These are phyloP conservation scores for Herpetospermum pedunculosum DNA, from an alignment of 306 rosid genomes.

Conservation along the genomic window DNA sequence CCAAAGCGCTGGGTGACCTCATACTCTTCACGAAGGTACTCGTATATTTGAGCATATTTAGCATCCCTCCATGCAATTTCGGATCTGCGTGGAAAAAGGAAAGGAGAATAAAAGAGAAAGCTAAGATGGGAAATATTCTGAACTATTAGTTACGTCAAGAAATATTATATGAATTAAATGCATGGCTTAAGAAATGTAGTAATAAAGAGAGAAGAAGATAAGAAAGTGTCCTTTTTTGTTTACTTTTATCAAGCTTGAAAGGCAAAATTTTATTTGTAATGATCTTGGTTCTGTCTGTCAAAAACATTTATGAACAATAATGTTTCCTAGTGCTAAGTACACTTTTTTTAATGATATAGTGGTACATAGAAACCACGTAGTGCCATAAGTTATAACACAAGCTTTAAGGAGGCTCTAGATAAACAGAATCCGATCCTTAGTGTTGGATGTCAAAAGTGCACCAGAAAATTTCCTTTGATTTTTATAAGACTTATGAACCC, in stretches of 20 bases:
- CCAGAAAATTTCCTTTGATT: background rate
- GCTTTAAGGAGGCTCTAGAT: background rate
- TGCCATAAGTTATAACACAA: background rate
- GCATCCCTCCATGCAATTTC: conserved; percentile 99
- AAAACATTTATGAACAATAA: background rate
- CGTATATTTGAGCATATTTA: conserved; percentile 97
- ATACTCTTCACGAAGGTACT: conserved; percentile 87
- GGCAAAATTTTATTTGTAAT: background rate
- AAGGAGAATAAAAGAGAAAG: background rate
- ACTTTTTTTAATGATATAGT: too few relatives aligned
- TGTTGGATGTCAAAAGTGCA: background rate
- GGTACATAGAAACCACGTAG: background rate
- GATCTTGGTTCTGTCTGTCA: background rate
- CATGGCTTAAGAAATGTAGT: background rate
- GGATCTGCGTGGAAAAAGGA: conserved; percentile 47
- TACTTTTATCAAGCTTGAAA: background rate
- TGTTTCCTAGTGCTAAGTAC: background rate
- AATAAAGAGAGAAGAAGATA: background rate
- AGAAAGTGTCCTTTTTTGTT: background rate
- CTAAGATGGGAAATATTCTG: background rate
- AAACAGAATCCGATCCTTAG: background rate
- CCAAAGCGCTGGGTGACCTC: conserved; percentile 90
- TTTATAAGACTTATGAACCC: background rate
- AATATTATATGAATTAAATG: background rate
- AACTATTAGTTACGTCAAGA: background rate